Percentiles rank a stretch among this genome's conserved stretches.
phyloP scores from a whole-genome alignment of 257 asterid species.

The Przewalskia tangutica region DNA sequence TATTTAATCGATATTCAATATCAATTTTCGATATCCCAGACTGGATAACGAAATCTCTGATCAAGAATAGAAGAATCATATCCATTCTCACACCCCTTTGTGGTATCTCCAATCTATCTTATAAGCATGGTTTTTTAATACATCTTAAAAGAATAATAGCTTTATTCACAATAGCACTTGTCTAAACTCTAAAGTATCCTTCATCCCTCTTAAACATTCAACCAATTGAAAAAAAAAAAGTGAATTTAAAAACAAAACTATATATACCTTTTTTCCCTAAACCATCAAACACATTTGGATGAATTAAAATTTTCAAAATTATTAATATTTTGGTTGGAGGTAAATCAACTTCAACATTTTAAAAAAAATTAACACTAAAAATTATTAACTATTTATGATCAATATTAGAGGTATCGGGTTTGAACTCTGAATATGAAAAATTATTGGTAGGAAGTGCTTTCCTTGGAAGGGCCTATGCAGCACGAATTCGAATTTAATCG shows the following conservation, averaged over 20 bases:
- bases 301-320: not conserved
- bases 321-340: not conserved
- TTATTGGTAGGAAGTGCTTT: too few relatives aligned
- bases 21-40: not conserved
- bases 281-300: not conserved
- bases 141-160: not conserved
- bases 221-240: not conserved
- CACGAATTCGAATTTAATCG: too few relatives aligned
- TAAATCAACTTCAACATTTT: not conserved
- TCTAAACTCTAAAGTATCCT: not conserved
- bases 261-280: not conserved
- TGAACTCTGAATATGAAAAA: too few relatives aligned
- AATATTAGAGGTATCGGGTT: too few relatives aligned
- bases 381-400: not conserved
- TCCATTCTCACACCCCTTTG: too few relatives aligned
- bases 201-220: not conserved
- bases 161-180: not conserved
- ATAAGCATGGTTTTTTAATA: not conserved
- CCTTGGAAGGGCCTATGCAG: too few relatives aligned
- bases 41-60: not conserved
- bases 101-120: not conserved
- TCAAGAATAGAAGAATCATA: not conserved
- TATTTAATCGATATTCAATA: rapidly evolving
- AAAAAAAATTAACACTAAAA: too few relatives aligned
- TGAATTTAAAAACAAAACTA: not conserved